phyloP scores from a whole-genome alignment of 2,329 filamentous ascomycete species.

The Diaporthe helianthi region DNA sequence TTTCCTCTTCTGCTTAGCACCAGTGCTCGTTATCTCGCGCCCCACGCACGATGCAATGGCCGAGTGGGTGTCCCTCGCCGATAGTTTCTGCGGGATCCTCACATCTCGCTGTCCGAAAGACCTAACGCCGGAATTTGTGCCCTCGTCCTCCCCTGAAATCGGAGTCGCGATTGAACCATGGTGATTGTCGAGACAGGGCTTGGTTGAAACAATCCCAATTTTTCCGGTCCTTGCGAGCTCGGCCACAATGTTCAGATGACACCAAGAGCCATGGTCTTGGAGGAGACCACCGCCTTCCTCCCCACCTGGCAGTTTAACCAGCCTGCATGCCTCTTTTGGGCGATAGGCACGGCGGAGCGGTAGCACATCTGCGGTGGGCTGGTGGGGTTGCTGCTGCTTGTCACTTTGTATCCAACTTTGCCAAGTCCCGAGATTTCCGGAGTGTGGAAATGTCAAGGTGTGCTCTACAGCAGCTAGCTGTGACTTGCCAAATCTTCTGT shows the following conservation, averaged over 20 bases:
- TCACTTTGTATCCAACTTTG: constrained; percentile 4
- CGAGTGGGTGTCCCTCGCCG: constrained; percentile 10
- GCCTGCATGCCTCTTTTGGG: not conserved
- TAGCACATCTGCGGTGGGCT: not conserved
- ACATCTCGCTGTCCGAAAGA: constrained; percentile 33
- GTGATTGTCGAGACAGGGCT: constrained; percentile 12
- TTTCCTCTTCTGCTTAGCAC: not conserved
- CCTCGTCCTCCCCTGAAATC: constrained; percentile 27
- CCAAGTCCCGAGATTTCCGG: constrained; percentile 25
- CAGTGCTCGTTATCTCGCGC: not conserved
- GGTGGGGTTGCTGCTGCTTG: constrained; percentile 12
- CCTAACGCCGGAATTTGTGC: not conserved
- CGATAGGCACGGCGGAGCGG: constrained; percentile 25
- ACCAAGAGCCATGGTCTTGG: not conserved
- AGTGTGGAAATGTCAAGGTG: constrained; percentile 16
- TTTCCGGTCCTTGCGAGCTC: constrained; percentile 18
- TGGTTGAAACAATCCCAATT: constrained; percentile 16
- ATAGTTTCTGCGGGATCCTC: constrained; percentile 13
- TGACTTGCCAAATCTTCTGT: not conserved
- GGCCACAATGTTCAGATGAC: constrained; percentile 5
- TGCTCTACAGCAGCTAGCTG: not conserved
- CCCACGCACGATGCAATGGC: constrained; percentile 34
- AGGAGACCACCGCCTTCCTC: not conserved
- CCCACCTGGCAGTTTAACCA: not conserved
- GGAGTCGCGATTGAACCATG: constrained; percentile 27